Evolutionary conservation across 257 asterid genomes (phyloP), one percentile per base, ranked within the genome.

Genomic region (Apocynum venetum): DNA sequence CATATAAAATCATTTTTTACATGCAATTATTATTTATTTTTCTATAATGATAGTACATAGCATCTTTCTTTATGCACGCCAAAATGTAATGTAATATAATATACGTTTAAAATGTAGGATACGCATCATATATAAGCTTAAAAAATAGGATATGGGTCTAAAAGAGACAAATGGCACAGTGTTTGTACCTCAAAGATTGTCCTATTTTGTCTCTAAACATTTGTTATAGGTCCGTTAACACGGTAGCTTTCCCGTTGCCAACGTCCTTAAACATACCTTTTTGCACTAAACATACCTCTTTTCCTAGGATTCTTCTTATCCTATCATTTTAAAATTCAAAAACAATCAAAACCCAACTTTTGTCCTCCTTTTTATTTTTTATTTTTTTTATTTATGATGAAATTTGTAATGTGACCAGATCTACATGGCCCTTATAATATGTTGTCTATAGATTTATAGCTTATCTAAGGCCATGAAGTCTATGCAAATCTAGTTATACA

Each of bases 1-100:
- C 31, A 25, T 25, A 25, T 25, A 25, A 25, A 25, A 25, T 25
- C 31, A 25, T 25, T 25, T 25, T 25, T 25, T 25, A 25, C 31
- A 25, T 25, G 0, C 31, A 25, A 25, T 25, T 25, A 0, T 44
- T 44, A 53, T 4, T 17, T 56, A 4, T 17, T 17, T 56, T 17
- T 56, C 25, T 20, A 56, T 56, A 20, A 5, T 8, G 25, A 25
- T 25, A 25, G 10, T 17, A 46, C 41, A 48, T 13, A 3, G 63
- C 71, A 70, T 44, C 43, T 78, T 57, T 44, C 14, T 19, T 25
- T 57, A 56, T 78, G 71, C 81, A 57, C 71, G 61, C 76, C 59
- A 71, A 35, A 20, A 31, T 59, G 25, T 14, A 63, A 75, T 63
- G 47, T 25, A 25, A 25, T 25, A 25, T 25, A 25, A 25, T 25